These are phyloP conservation scores for Leccinum arenicola DNA, from an alignment of 768 basidiomycete genomes.

Conservation along the genomic window DNA sequence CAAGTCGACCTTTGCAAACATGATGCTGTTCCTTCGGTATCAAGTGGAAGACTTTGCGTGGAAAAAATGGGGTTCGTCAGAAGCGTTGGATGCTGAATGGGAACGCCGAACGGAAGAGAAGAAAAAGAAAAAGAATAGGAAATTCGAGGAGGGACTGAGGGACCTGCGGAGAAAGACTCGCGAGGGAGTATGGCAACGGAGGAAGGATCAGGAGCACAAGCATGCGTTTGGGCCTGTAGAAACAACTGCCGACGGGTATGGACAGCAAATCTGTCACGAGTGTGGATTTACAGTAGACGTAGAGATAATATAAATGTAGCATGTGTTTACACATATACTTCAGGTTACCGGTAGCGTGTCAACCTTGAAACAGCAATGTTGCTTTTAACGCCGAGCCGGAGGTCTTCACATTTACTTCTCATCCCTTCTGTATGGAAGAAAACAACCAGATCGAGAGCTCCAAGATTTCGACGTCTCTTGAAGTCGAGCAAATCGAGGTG, in stretches of 20 bases:
- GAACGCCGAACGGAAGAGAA: slow-evolving; percentile 76
- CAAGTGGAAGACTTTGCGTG: slow-evolving; percentile 97
- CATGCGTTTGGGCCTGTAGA: slow-evolving; percentile 74
- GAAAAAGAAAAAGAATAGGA: slow-evolving; percentile 87
- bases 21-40: slow-evolving; percentile 95
- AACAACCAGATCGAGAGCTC: slow-evolving; percentile 58
- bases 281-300: slow-evolving; percentile 93
- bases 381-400: background rate
- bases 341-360: background rate
- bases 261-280: slow-evolving; percentile 75
- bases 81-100: slow-evolving; percentile 87
- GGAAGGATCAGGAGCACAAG: slow-evolving; percentile 84
- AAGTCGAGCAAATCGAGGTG: slow-evolving; percentile 74
- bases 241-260: slow-evolving; percentile 49
- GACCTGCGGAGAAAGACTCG: slow-evolving; percentile 83
- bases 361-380: background rate
- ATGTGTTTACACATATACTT: background rate
- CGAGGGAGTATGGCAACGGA: slow-evolving; percentile 85
- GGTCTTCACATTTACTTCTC: background rate
- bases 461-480: slow-evolving; percentile 69
- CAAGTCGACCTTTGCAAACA: slow-evolving; percentile 93
- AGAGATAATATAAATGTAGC: slow-evolving; percentile 60
- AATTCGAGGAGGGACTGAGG: slow-evolving; percentile 87
- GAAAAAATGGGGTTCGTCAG: slow-evolving; percentile 96
- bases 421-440: slow-evolving; percentile 25